phyloP scores from a whole-genome alignment of 1,139 yeast genomes.

The Taiozyma sp. region DNA sequence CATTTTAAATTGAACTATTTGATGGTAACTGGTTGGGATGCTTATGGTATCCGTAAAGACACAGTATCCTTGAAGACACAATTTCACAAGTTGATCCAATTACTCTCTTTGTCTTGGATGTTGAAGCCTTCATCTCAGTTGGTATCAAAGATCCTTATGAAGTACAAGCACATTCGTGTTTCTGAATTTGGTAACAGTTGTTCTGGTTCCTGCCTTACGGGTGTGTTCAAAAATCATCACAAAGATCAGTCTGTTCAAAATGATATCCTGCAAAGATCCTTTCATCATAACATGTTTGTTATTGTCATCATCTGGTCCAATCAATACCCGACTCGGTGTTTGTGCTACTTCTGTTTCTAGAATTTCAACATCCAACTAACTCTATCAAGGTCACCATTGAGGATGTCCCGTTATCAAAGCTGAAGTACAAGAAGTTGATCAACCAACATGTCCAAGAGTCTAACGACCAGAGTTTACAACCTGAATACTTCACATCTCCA shows the following conservation, averaged over 20 bases:
- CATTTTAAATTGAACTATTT: slow-evolving; percentile 87
- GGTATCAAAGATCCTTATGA: slow-evolving; percentile 98
- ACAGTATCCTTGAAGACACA: slow-evolving; percentile 93
- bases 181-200: slow-evolving; percentile 99
- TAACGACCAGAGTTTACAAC: slow-evolving; percentile 42
- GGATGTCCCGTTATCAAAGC: slow-evolving; percentile 74
- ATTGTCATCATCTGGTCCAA: slow-evolving; percentile 97
- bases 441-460: slow-evolving; percentile 42
- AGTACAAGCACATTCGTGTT: slow-evolving; percentile 93
- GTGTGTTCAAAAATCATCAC: slow-evolving; percentile 95
- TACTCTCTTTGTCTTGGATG: slow-evolving; percentile 89
- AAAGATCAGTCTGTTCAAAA: slow-evolving; percentile 91
- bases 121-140: slow-evolving; percentile 86
- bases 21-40: slow-evolving; percentile 98
- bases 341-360: slow-evolving; percentile 85
- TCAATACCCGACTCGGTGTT: slow-evolving; percentile 98
- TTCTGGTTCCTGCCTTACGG: slow-evolving; percentile 94
- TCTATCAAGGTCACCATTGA: slow-evolving; percentile 48
- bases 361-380: slow-evolving; percentile 26
- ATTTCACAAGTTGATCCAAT: slow-evolving; percentile 94
- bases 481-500: slow-evolving; percentile 37
- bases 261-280: slow-evolving; percentile 94
- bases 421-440: slow-evolving; percentile 53
- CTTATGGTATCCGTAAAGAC: slow-evolving; percentile 74
- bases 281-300: slow-evolving; percentile 67